Conservation (phyloP, 2,329 filamentous ascomycete species). For the Monilinia fructicola region DNA sequence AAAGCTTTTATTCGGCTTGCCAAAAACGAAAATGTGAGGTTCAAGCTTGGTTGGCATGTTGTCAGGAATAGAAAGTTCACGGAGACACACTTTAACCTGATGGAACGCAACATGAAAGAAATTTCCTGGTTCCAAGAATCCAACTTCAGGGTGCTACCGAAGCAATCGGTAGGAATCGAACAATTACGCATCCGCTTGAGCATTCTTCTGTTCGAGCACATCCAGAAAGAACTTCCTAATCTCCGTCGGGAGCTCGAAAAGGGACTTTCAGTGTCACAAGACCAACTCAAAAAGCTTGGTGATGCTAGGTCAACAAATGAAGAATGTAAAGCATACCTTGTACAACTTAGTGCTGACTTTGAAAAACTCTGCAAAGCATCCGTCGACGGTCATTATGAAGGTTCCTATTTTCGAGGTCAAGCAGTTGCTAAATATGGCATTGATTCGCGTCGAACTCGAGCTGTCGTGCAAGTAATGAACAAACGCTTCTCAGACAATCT, state of each 20-base stretch:
- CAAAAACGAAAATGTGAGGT: slow-evolving; percentile 44
- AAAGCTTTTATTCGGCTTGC: slow-evolving; percentile 42
- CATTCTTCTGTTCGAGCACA: slow-evolving; percentile 38
- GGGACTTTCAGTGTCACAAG: slow-evolving; percentile 13
- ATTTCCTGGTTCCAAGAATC: slow-evolving; percentile 33
- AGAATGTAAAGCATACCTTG: slow-evolving; percentile 36
- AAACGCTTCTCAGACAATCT: background rate
- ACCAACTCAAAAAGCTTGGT: slow-evolving; percentile 26
- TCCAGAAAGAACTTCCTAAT: slow-evolving; percentile 39
- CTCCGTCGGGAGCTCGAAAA: slow-evolving; percentile 32
- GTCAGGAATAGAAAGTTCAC: slow-evolving; percentile 48
- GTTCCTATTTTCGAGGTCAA: slow-evolving; percentile 33
- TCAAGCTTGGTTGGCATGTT: slow-evolving; percentile 51
- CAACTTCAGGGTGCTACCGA: slow-evolving; percentile 35
- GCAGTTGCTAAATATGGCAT: background rate
- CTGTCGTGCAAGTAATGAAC: background rate
- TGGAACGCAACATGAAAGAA: slow-evolving; percentile 33
- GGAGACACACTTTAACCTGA: slow-evolving; percentile 38
- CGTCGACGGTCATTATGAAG: slow-evolving; percentile 41
- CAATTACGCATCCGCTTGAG: slow-evolving; percentile 34
- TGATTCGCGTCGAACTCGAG: background rate
- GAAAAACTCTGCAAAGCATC: slow-evolving; percentile 39
- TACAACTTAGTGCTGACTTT: slow-evolving; percentile 37
- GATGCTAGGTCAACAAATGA: slow-evolving; percentile 25
- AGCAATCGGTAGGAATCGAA: slow-evolving; percentile 35